phyloP scores from a whole-genome alignment of 2,329 filamentous ascomycete species.

The Colletotrichum navitas region DNA sequence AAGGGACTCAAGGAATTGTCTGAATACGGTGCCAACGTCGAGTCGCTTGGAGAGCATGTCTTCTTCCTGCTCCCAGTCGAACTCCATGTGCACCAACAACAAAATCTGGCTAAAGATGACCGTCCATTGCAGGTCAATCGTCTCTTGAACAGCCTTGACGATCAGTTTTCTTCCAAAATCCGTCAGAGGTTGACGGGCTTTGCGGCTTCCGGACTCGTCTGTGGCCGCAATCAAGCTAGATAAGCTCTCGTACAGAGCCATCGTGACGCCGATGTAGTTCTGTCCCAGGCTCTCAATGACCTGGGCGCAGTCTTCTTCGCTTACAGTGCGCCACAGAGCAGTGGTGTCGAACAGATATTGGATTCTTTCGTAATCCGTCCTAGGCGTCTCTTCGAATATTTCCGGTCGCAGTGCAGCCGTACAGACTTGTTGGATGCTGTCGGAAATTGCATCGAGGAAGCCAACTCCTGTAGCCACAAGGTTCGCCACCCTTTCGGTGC shows the following conservation, averaged over 20 bases:
- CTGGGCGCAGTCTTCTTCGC: slow-evolving; percentile 82
- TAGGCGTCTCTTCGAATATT: slow-evolving; percentile 78
- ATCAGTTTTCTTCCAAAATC: slow-evolving; percentile 82
- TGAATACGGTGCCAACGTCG: slow-evolving; percentile 77
- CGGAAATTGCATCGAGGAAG: slow-evolving; percentile 78
- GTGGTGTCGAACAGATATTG: slow-evolving; percentile 83
- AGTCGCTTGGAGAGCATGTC: slow-evolving; percentile 71
- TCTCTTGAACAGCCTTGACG: slow-evolving; percentile 84
- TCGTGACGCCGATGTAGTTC: slow-evolving; percentile 70
- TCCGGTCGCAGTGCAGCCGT: slow-evolving; percentile 77
- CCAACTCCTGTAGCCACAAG: slow-evolving; percentile 77
- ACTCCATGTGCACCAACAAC: slow-evolving; percentile 87
- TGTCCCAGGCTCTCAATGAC: slow-evolving; percentile 78
- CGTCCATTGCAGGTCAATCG: slow-evolving; percentile 77
- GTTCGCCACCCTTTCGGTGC: slow-evolving; percentile 67
- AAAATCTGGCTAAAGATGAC: slow-evolving; percentile 86
- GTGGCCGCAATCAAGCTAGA: slow-evolving; percentile 58
- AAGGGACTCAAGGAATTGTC: slow-evolving; percentile 77
- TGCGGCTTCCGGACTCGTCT: slow-evolving; percentile 60
- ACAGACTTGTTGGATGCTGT: slow-evolving; percentile 76
- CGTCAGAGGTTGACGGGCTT: slow-evolving; percentile 69
- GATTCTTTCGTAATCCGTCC: slow-evolving; percentile 79
- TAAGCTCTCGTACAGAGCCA: slow-evolving; percentile 66
- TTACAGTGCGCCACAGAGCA: slow-evolving; percentile 82
- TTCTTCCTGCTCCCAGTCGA: slow-evolving; percentile 81